A percentile compares a stretch with the other conserved stretches of the same genome.
Evolutionary conservation across 495 filamentous ascomycete species (phyloP).

Genomic region (Neurospora sp.): DNA sequence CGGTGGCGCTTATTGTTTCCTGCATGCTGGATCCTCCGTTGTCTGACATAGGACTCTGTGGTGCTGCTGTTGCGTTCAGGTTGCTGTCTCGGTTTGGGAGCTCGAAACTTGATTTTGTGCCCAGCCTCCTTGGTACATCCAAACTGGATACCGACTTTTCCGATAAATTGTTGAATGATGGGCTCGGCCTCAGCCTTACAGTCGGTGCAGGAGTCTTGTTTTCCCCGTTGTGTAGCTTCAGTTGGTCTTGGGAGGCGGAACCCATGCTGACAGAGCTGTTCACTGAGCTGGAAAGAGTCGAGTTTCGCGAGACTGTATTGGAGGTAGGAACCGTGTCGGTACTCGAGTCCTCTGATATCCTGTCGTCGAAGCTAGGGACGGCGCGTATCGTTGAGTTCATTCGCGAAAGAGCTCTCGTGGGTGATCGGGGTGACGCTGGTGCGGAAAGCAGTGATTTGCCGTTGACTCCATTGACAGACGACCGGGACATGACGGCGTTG

Average conservation of each 20-base stretch:
- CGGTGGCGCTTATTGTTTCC: conserved; percentile 8
- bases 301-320: conserved; percentile 27
- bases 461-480: conserved; percentile 8
- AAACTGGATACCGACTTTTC: conserved; percentile 5
- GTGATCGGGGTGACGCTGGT: conserved; percentile 1
- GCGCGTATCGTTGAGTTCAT: conserved; percentile 37
- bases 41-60: background rate
- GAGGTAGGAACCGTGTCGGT: conserved; percentile 20
- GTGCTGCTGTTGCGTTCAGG: conserved; percentile 9
- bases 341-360: conserved; percentile 19
- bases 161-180: conserved; percentile 6
- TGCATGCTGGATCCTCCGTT: conserved; percentile 4
- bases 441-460: conserved; percentile 9
- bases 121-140: conserved; percentile 4
- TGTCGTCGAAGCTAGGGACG: conserved; percentile 33
- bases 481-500: conserved; percentile 26
- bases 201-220: conserved; percentile 6
- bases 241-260: conserved; percentile 22
- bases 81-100: conserved; percentile 20
- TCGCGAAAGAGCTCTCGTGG: conserved; percentile 8
- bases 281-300: conserved; percentile 37
- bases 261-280: conserved; percentile 34
- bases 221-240: conserved; percentile 15
- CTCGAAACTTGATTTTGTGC: conserved; percentile 13
- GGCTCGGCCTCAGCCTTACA: conserved; percentile 20